A percentile compares a stretch with the other conserved stretches of the same genome.
phyloP scores from a whole-genome alignment of 768 basidiomycete genomes.

The Leccinum sublutescens region DNA sequence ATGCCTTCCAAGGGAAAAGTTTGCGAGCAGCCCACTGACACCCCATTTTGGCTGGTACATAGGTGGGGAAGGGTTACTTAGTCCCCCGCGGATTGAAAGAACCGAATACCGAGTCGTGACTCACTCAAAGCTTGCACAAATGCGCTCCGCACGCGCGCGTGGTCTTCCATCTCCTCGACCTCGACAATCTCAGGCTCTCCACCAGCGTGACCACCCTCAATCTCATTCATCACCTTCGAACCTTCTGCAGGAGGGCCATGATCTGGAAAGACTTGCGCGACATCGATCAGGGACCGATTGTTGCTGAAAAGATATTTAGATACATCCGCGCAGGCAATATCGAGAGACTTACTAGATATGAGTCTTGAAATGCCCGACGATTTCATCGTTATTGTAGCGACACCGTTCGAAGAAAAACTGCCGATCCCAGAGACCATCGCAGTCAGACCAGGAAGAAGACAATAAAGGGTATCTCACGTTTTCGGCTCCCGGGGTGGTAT shows the following conservation, averaged over 20 bases:
- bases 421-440: not conserved
- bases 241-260: not conserved
- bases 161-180: not conserved
- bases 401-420: not conserved
- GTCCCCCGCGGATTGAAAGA: not conserved
- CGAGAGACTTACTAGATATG: not conserved
- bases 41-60: not conserved
- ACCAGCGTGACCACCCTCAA: not conserved
- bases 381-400: not conserved
- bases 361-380: not conserved
- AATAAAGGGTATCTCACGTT: not conserved
- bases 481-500: not conserved
- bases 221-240: not conserved
- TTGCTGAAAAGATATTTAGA: not conserved
- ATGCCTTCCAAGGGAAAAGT: constrained; percentile 8
- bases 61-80: not conserved
- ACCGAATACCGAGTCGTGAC: not conserved
- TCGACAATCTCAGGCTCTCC: not conserved
- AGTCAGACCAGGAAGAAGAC: not conserved
- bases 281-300: not conserved
- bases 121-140: not conserved
- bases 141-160: not conserved
- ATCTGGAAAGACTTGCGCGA: not conserved
- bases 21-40: not conserved
- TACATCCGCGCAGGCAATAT: not conserved